Base-by-base conservation (phyloP, 1,284 basidiomycete genomes). In the Gymnopus androsaceus region DNA sequence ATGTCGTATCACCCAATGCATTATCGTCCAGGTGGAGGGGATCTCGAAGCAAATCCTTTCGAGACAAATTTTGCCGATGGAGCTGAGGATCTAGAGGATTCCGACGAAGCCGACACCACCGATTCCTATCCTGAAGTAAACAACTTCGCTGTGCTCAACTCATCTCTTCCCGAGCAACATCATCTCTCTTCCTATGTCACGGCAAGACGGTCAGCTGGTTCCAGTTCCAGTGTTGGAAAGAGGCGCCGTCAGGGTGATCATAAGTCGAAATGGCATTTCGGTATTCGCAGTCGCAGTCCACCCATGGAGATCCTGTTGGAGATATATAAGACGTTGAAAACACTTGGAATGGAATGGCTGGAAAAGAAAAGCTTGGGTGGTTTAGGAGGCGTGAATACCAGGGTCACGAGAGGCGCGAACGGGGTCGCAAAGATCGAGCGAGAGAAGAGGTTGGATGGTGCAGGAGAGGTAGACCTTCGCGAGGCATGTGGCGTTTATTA, bases 261-360 rank as follows among this genome's bases (percentile, higher is more conserved):
- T 62, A 80, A 83, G 59, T 90, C 89, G 12, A 90, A 89, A 67
- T 99, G 97, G 97, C 97, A 99, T 71, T 99, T 98, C 68, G 96
- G 97, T 4, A 99, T 99, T 42, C 84, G 96, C 34, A 95, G 92
- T 62, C 83, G 95, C 55, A 94, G 90, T 57, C 94, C 95, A 42
- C 96, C 96, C 19, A 97, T 98, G 94, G 96, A 98, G 71, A 96
- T 99, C 42, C 98, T 99, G 95, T 77, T 98, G 23, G 96, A 98
- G 79, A 97, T 99, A 56, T 99, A 99, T 75, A 81, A 93, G 59
- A 97, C 95, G 52, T 75, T 99, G 55, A 90, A 92, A 72, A 79
- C 87, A 55, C 78, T 99, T n/a, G 93, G 92, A 17, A 98, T 99
- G 94, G 94, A 99, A 72, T 99, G 96, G 95, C 89, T 90, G 69